A percentile compares a stretch with the other conserved stretches of the same genome.
These are phyloP conservation scores for Podaxis sp. DNA, from an alignment of 768 basidiomycete genomes.

Conservation along the genomic window DNA sequence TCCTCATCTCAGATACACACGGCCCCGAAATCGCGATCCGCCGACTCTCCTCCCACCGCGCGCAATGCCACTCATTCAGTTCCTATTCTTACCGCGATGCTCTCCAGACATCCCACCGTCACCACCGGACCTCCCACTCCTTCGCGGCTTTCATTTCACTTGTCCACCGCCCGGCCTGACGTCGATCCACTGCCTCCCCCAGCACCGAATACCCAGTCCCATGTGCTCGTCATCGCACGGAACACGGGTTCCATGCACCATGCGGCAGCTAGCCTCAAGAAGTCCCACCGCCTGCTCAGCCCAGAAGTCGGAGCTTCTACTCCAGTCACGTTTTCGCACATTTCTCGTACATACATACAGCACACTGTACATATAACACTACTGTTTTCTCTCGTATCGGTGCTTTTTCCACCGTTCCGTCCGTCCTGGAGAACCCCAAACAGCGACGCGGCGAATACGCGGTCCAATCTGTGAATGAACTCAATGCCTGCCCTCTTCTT, in stretches of 20 bases:
- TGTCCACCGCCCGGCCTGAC: background rate
- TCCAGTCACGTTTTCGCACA: background rate
- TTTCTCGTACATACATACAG: background rate
- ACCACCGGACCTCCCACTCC: background rate
- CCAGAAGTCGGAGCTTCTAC: background rate
- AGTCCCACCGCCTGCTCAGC: background rate
- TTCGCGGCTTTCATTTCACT: background rate
- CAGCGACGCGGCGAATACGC: no score
- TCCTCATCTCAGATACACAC: conserved; percentile 14
- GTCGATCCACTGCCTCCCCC: background rate
- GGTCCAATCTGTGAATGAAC: no score
- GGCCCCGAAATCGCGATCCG: conserved; percentile 18
- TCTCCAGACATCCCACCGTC: background rate
- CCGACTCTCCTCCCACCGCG: conserved; percentile 8
- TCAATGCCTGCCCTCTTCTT: no score
- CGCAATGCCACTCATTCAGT: background rate
- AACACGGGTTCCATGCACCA: conserved; percentile 2
- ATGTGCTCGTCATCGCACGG: conserved; percentile 4
- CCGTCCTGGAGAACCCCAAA: no score
- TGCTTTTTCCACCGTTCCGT: no score
- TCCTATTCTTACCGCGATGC: conserved; percentile 9
- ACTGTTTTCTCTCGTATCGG: no score
- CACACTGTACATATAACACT: no score
- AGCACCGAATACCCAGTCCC: background rate
- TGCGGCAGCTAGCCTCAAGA: background rate